Percentiles rank a stretch among this genome's conserved stretches.
These are phyloP conservation scores for Nemania sp. DNA, from an alignment of 2,329 filamentous ascomycete species.

Conservation along the genomic window DNA sequence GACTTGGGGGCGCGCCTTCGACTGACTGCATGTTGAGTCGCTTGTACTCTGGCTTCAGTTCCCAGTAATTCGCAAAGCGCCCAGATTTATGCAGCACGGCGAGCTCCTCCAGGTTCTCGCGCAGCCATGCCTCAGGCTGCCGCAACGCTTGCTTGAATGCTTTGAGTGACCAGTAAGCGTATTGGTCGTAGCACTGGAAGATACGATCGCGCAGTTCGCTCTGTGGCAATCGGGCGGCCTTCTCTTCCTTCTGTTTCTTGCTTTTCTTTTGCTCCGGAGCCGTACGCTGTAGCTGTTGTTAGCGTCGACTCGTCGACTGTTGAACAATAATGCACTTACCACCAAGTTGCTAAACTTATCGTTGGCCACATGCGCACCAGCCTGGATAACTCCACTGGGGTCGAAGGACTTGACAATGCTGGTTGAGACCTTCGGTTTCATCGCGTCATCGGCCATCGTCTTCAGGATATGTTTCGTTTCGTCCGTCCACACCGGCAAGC, in stretches of 20 bases:
- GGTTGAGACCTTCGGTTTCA: constrained; percentile 63
- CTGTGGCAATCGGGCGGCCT: constrained; percentile 82
- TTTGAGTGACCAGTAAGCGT: constrained; percentile 94
- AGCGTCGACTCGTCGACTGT: background rate
- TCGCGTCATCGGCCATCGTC: constrained; percentile 60
- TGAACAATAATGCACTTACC: constrained; percentile 49
- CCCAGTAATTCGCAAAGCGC: constrained; percentile 84
- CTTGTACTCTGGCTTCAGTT: constrained; percentile 72
- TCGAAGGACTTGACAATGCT: constrained; percentile 48
- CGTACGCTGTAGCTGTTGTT: constrained; percentile 34
- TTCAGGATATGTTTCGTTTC: constrained; percentile 68
- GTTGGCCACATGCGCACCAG: constrained; percentile 56
- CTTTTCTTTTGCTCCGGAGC: constrained; percentile 60
- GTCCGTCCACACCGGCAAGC: constrained; percentile 71
- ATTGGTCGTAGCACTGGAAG: constrained; percentile 80
- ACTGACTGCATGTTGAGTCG: constrained; percentile 56
- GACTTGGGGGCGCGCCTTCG: constrained; percentile 54
- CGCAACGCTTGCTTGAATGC: constrained; percentile 75
- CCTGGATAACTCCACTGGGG: constrained; percentile 60
- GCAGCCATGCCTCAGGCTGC: constrained; percentile 93
- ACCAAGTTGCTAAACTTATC: constrained; percentile 59
- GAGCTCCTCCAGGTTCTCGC: constrained; percentile 80
- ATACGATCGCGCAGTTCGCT: constrained; percentile 86
- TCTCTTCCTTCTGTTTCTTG: constrained; percentile 63
- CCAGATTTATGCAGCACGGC: constrained; percentile 83